Percentiles rank a stretch among this genome's conserved stretches.
Conservation (phyloP, 208 protist genomes). For the Blastocrithidia nonstop region DNA sequence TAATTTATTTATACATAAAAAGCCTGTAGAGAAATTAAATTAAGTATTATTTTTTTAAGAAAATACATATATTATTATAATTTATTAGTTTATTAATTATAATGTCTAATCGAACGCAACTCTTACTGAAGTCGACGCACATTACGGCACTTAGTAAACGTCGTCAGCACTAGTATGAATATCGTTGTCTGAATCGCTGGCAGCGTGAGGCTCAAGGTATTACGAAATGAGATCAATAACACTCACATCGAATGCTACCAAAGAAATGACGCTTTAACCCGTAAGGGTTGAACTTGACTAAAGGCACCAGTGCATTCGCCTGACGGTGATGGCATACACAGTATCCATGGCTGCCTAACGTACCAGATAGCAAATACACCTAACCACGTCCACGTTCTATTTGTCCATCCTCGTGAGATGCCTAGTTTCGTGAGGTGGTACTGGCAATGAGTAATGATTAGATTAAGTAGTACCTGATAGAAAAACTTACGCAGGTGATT, state of each 20-base stretch:
- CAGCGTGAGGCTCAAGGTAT: constrained; percentile 83
- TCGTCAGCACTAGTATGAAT: constrained; percentile 76
- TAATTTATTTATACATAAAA: too few species aligned
- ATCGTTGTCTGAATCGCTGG: constrained; percentile 80
- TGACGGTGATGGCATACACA: constrained; percentile 88
- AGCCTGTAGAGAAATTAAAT: too few species aligned
- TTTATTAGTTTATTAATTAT: too few species aligned
- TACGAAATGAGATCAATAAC: constrained; percentile 76
- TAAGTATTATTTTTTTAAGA: neutral
- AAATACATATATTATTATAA: constrained; percentile 4
- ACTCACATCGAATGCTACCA: constrained; percentile 70
- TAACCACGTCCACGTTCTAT: constrained; percentile 15
- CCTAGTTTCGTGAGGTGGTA: constrained; percentile 57
- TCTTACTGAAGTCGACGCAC: constrained; percentile 57
- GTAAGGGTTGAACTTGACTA: constrained; percentile 66
- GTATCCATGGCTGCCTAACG: constrained; percentile 81
- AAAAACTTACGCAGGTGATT: constrained; percentile 78
- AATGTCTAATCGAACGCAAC: too few species aligned
- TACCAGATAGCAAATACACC: constrained; percentile 33
- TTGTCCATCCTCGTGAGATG: constrained; percentile 61
- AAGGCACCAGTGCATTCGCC: constrained; percentile 53
- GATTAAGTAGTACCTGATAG: constrained; percentile 46
- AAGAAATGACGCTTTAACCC: constrained; percentile 80
- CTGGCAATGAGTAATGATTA: constrained; percentile 60
- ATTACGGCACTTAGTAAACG: constrained; percentile 65